Evolutionary conservation across 805 yeast species (phyloP).

Genomic region (Myxozyma monticola): DNA sequence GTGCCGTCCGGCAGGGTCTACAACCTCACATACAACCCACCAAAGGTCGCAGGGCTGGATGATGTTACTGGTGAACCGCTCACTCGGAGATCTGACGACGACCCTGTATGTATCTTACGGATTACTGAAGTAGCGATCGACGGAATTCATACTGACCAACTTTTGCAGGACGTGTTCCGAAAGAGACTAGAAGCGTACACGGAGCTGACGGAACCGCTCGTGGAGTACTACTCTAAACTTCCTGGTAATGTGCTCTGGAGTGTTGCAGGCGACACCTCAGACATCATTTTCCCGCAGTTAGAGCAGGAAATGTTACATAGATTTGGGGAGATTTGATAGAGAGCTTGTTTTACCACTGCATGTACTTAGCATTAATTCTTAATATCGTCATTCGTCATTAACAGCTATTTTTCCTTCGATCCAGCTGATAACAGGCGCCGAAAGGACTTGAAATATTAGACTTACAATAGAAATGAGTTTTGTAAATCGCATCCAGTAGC

Average conservation of each 20-base stretch:
- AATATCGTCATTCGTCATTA: background rate
- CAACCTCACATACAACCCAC: constrained; percentile 85
- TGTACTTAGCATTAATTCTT: background rate
- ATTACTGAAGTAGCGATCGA: background rate
- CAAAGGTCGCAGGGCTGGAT: constrained; percentile 75
- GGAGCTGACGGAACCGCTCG: constrained; percentile 60
- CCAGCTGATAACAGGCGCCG: no score
- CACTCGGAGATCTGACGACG: constrained; percentile 79
- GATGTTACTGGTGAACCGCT: constrained; percentile 89
- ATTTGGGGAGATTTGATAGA: constrained; percentile 36
- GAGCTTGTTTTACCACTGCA: no score
- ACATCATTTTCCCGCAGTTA: constrained; percentile 76
- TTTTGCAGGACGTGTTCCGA: constrained; percentile 57
- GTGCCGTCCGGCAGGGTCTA: constrained; percentile 81
- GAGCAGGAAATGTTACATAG: constrained; percentile 42
- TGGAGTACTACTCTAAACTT: constrained; percentile 53
- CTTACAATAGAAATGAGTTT: no score
- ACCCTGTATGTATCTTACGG: constrained; percentile 42
- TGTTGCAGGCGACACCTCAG: constrained; percentile 78
- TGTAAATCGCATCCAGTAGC: no score
- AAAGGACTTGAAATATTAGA: no score
- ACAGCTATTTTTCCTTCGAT: background rate
- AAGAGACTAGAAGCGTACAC: constrained; percentile 66
- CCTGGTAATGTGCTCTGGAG: constrained; percentile 50
- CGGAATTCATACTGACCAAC: background rate